Evolutionary conservation across 768 basidiomycete genomes (phyloP).

Genomic region (Serendipita sp.): DNA sequence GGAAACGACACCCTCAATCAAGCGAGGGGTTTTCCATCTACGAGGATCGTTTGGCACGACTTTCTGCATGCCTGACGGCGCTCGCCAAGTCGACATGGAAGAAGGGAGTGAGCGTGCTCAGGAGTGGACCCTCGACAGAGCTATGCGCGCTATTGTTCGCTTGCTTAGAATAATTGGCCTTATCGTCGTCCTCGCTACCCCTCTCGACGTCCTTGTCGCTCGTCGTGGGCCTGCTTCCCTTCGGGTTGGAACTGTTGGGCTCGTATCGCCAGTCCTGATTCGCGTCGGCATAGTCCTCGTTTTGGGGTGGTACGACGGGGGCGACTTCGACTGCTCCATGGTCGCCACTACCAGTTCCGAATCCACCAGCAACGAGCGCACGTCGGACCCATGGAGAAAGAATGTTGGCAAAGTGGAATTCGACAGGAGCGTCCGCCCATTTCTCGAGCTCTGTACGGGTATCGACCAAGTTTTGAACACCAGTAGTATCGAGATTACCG

Average conservation of each 20-base stretch:
- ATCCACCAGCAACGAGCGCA: constrained; percentile 76
- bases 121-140: constrained; percentile 11
- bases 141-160: constrained; percentile 10
- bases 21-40: background rate
- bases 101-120: constrained; percentile 45
- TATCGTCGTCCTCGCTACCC: constrained; percentile 8
- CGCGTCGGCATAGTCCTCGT: constrained; percentile 24
- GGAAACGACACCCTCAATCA: background rate
- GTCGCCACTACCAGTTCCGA: constrained; percentile 48
- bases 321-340: constrained; percentile 48
- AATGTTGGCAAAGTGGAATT: constrained; percentile 91
- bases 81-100: constrained; percentile 79
- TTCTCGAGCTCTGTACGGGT: constrained; percentile 73
- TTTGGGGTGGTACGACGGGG: constrained; percentile 42
- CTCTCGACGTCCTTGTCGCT: constrained; percentile 13
- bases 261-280: constrained; percentile 11
- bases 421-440: constrained; percentile 63
- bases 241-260: constrained; percentile 11
- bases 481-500: constrained; percentile 82
- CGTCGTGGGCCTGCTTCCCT: constrained; percentile 13
- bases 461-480: constrained; percentile 81
- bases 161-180: background rate
- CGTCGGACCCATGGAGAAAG: constrained; percentile 90
- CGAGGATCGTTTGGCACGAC: background rate
- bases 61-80: constrained; percentile 59